These are phyloP conservation scores for Carex parvula DNA, from an alignment of 176 grass and related monocot genomes.

Conservation along the genomic window DNA sequence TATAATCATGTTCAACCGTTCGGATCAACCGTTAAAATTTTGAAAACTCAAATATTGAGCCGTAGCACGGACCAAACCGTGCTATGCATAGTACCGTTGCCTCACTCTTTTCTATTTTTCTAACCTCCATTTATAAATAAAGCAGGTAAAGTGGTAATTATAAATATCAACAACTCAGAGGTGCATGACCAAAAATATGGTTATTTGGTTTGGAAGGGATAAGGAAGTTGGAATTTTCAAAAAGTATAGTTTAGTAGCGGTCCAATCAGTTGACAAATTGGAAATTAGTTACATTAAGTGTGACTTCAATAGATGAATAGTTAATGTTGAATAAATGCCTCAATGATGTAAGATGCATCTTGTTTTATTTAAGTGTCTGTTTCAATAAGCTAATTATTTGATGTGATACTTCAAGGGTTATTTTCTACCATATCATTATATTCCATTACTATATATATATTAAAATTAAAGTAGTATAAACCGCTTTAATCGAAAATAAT, in stretches of 20 bases:
- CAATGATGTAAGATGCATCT: constrained; percentile 12
- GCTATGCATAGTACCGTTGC: too few relatives aligned
- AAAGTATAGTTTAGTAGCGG: background rate
- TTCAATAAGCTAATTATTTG: constrained; percentile 18
- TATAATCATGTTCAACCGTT: too few relatives aligned
- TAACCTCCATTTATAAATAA: background rate
- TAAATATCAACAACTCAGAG: background rate
- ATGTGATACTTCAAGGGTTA: constrained; percentile 1
- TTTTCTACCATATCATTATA: constrained; percentile 6
- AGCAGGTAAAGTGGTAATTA: background rate
- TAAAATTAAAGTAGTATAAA: too few relatives aligned
- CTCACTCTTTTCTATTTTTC: constrained; percentile 1
- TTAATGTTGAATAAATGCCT: constrained; percentile 22
- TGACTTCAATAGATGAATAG: constrained; percentile 16
- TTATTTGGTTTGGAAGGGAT: background rate
- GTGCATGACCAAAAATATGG: background rate
- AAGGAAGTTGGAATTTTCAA: background rate
- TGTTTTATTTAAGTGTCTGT: constrained; percentile 6
- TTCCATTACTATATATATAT: too few relatives aligned
- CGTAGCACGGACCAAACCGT: too few relatives aligned
- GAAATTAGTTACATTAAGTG: constrained; percentile 9
- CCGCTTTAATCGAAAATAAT: too few relatives aligned
- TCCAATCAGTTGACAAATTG: constrained; percentile 21
- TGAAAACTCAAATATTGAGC: too few relatives aligned
- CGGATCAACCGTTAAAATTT: too few relatives aligned